Evolutionary conservation across 805 yeast species (phyloP), one percentile per base, ranked within the genome.

Genomic region (Ogataea kodamae): DNA sequence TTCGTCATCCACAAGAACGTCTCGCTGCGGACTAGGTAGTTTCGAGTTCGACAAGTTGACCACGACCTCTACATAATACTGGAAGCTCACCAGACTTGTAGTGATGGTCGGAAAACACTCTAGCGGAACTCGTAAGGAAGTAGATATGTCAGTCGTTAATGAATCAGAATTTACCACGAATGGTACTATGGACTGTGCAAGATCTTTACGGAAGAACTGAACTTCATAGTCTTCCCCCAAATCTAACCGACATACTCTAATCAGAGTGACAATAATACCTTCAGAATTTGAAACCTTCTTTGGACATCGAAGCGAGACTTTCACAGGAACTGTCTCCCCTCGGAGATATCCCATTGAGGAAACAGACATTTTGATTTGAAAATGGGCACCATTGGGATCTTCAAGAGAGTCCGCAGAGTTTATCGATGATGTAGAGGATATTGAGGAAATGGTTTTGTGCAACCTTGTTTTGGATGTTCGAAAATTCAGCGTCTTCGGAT

Each of bases 41-140:
- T 45, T 46, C n/a, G 57, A 45, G 14, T 81, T 85, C 2, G 89
- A 78, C 25, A 89, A 60, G 50, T 88, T 88, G n/a, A 84, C 76
- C 37, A 86, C 68, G 3, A 83, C 88, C 54, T 88, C 97, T 10
- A 88, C 63, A 52, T 81, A 84, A 54, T 89, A 88, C 52, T 84
- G 90, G 57, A 88, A 88, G 3, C 87, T 70, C 6, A 87, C 86
- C 29, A 80, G 61, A 2, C 76, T 76, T 32, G 84, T 74, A 11
- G 74, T 68, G 9, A 86, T 83, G 0, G 95, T 84, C 1, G 96
- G 94, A 53, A 88, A 86, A 1, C 84, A 78, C 48, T 88, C 96
- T 1, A 82, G 74, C 0, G 97, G 96, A 0, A 88, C 78, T 42
- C 78, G 67, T 13, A 88, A 58, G 24, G 74, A 71, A 0, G 89